A percentile compares a stretch with the other conserved stretches of the same genome.
Evolutionary conservation across 371 early-diverging fungal species (phyloP).

Genomic region (Batrachochytrium dendrobatidis): DNA sequence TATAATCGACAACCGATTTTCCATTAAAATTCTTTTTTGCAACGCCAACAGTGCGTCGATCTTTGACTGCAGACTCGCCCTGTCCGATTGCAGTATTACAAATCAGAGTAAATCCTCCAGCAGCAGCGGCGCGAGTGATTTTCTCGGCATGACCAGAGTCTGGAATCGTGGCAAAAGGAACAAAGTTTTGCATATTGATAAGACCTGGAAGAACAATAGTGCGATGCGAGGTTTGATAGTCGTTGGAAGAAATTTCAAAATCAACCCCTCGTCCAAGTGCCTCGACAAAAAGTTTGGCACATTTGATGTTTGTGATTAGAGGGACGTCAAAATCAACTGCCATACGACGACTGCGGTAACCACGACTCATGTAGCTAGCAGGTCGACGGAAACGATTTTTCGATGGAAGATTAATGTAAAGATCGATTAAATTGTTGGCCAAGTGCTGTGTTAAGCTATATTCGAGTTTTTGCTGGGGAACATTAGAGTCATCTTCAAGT

Average conservation of each 20-base stretch:
- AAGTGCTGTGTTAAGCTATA: conserved; percentile 89
- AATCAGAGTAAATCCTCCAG: conserved; percentile 80
- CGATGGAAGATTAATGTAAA: conserved; percentile 95
- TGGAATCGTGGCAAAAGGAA: conserved; percentile 36
- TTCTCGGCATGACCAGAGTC: conserved; percentile 45
- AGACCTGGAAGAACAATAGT: conserved; percentile 80
- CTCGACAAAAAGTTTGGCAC: conserved; percentile 94
- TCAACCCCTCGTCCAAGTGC: conserved; percentile 70
- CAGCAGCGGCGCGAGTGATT: conserved; percentile 64
- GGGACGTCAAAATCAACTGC: conserved; percentile 94
- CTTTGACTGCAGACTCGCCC: conserved; percentile 46
- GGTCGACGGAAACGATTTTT: conserved; percentile 93
- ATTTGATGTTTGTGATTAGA: conserved; percentile 95
- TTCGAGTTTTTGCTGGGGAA: conserved; percentile 65
- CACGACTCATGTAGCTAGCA: conserved; percentile 89
- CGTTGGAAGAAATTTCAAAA: conserved; percentile 68
- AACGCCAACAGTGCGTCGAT: conserved; percentile 44
- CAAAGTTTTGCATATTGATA: conserved; percentile 66
- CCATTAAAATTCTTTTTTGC: conserved; percentile 48
- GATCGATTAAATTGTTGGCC: conserved; percentile 91
- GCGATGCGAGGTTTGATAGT: conserved; percentile 81
- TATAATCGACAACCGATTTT: conserved; percentile 65
- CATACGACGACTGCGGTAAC: conserved; percentile 91
- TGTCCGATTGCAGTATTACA: conserved; percentile 30
- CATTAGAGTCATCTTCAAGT: conserved; percentile 39